Evolutionary conservation across 208 protist species (phyloP), one percentile per base, ranked within the genome.

Genomic region (Trypanosoma scelopori): DNA sequence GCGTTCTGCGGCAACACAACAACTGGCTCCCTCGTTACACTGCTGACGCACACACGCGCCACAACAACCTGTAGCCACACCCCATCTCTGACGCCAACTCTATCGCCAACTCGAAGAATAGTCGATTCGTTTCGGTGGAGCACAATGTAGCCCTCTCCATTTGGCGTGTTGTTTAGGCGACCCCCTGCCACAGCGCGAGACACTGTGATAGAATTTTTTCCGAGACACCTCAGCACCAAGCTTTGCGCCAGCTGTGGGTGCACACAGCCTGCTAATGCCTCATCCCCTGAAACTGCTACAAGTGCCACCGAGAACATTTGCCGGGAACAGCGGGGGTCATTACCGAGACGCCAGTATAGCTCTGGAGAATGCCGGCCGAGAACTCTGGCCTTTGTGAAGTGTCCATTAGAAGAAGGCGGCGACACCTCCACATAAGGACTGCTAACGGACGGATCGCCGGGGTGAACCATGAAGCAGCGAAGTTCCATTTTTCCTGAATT

Each of bases 271-370:
- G 28, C 25, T 20, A 32, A 23, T 1, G 27, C 22, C 6, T 32
- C 28, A 18, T 70, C 42, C 16, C 20, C 50, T 30, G 28, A 35
- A 46, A 41, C 2, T 0, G 41, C 22, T 23, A 55, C 69, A 12
- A 57, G 5, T 32, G 58, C 35, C 13, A 74, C 22, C 2, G 60
- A 58, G 60, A 85, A 65, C 56, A 79, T 68, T 4, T 46, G 32
- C 18, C 75, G 68, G 49, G 80, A 77, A 48, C 51, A 81, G 41
- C 58, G 58, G 6, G 64, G 69, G 28, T 67, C 42, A 65, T 82
- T 85, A 1, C 71, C 73, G 13, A 85, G 45, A 15, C 61, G 66
- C 80, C 80, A 85, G 30, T 68, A 63, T 23, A 78, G 47, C 22
- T 72, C 72, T 22, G 65, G 61, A 20, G 72, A 73, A 45, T 78